phyloP scores from a whole-genome alignment of 768 basidiomycete genomes.

The Guyanaporus albipodus region DNA sequence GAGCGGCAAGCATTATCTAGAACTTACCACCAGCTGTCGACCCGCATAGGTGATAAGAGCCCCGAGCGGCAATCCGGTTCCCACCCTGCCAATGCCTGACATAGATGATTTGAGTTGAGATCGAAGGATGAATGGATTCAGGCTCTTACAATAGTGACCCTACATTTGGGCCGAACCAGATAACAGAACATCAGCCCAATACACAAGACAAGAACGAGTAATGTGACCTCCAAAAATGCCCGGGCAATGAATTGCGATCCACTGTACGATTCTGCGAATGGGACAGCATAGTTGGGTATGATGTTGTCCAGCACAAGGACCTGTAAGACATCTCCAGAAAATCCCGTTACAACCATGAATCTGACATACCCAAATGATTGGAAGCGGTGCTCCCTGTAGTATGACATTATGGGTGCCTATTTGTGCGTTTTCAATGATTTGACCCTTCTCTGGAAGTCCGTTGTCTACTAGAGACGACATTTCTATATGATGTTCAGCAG shows the following conservation, averaged over 20 bases:
- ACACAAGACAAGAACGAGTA: not conserved
- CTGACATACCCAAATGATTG: constrained; percentile 24
- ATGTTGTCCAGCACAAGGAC: constrained; percentile 25
- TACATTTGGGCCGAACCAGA: constrained; percentile 3
- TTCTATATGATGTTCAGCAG: not conserved
- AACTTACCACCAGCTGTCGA: constrained; percentile 24
- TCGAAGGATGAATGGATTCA: not conserved
- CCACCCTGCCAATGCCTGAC: constrained; percentile 25
- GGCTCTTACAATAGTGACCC: constrained; percentile 26
- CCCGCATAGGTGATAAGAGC: constrained; percentile 21
- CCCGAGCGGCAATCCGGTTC: constrained; percentile 24
- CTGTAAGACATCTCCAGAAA: constrained; percentile 4
- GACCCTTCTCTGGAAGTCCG: not conserved
- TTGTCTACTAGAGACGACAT: not conserved
- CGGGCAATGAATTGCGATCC: constrained; percentile 28
- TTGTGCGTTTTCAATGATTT: not conserved
- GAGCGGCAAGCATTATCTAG: not conserved
- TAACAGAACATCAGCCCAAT: not conserved
- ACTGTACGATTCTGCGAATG: constrained; percentile 23
- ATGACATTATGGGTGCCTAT: constrained; percentile 12
- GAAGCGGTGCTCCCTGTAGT: constrained; percentile 23
- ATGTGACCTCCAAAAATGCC: constrained; percentile 22
- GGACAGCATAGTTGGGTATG: constrained; percentile 28
- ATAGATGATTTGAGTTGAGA: not conserved
- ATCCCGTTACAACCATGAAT: no score